Conservation (phyloP, 2,329 filamentous ascomycete species). For the Dactylellina cionopaga region DNA sequence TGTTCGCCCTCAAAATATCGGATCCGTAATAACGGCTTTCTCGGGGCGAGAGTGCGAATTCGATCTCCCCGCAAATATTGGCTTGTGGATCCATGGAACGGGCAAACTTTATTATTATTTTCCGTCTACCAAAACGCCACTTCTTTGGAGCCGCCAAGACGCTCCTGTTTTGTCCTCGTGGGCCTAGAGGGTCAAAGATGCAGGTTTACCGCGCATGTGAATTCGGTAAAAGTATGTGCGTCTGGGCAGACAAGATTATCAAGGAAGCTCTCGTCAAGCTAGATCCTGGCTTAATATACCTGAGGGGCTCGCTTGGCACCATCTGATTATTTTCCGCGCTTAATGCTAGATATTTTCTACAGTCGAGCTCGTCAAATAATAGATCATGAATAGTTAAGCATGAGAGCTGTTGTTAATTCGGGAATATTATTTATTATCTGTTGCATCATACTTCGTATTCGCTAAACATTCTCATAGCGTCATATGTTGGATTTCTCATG, state of each 20-base stretch:
- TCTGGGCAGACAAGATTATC: slow-evolving; percentile 24
- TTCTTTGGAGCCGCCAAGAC: slow-evolving; percentile 15
- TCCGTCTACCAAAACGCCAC: slow-evolving; percentile 15
- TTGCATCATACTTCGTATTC: too few relatives aligned
- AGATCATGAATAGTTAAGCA: too few relatives aligned
- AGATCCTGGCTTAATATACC: slow-evolving; percentile 25
- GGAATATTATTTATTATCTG: too few relatives aligned
- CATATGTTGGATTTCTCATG: too few relatives aligned
- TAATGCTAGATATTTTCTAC: too few relatives aligned
- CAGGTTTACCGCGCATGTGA: not conserved
- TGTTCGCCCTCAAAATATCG: not conserved
- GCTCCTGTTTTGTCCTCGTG: slow-evolving; percentile 45
- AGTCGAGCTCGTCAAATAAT: too few relatives aligned
- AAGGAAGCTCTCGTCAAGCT: not conserved
- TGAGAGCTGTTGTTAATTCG: too few relatives aligned
- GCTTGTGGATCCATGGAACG: slow-evolving; percentile 32
- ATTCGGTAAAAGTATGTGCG: not conserved
- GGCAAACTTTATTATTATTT: slow-evolving; percentile 45
- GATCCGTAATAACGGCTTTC: slow-evolving; percentile 19
- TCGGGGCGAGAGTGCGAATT: slow-evolving; percentile 18
- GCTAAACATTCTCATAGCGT: too few relatives aligned
- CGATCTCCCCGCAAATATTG: slow-evolving; percentile 27
- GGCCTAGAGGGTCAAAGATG: not conserved
- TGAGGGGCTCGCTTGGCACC: slow-evolving; percentile 22
- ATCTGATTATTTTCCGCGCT: slow-evolving; percentile 33